Base-by-base conservation (phyloP, 164 flowering plant genomes). In the Taxillus chinensis region DNA sequence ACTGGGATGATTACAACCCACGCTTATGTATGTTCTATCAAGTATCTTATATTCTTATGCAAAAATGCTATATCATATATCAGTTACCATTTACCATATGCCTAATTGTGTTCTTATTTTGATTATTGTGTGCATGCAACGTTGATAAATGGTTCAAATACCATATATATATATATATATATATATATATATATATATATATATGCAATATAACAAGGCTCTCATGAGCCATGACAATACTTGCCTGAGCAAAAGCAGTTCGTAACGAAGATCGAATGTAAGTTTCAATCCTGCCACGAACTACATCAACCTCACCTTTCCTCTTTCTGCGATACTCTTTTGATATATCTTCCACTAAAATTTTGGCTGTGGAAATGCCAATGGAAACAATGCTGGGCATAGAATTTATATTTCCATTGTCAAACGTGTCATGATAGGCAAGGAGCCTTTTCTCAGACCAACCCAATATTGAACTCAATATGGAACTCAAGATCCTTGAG, bases 171-270 rank as follows among this genome's bases (percentile, higher is more conserved):
- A n/a, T n/a, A n/a, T n/a, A n/a, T n/a, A n/a, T n/a, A n/a, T n/a
- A n/a, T n/a, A n/a, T n/a, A n/a, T n/a, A n/a, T n/a, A n/a, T n/a
- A n/a, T n/a, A n/a, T n/a, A n/a, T n/a, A n/a, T n/a, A n/a, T n/a
- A n/a, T n/a, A n/a, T n/a, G n/a, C n/a, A n/a, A n/a, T n/a, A 27
- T 27, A 27, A 27, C 27, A 27, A 27, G 27, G 27, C 27, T 27
- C 27, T 27, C 27, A 27, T 27, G 27, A 2, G 27, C 27, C 27
- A 27, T 27, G 27, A 27, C 27, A 27, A 27, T 8, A 38, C 58
- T 55, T 55, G 58, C 58, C 58, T 55, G 58, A 55, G 58, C 58
- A 8, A 55, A 55, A 55, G 58, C 58, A 17, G 58, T 55, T 27
- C 58, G 58, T n/a, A 55, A 5, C 0, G 58, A 55, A 16, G 58